A percentile compares a stretch with the other conserved stretches of the same genome.
Conservation (phyloP, 139 green algal species). For the Chlorella ohadii region DNA sequence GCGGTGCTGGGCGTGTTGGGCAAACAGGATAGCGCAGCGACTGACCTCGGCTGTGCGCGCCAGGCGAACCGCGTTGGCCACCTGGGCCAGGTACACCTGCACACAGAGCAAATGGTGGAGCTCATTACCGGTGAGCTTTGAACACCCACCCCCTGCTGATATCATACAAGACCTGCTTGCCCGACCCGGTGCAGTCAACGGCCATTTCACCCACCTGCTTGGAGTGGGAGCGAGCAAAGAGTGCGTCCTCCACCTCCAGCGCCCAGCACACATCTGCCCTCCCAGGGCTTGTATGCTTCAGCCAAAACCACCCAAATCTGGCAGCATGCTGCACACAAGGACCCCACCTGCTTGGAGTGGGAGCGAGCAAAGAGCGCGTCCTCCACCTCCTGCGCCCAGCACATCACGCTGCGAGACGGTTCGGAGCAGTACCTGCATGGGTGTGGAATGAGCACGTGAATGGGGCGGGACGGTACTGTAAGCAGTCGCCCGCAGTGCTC, state of each 20-base stretch:
- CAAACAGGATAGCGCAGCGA: too few relatives aligned
- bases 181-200: too few relatives aligned
- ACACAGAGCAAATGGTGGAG: too few relatives aligned
- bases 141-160: too few relatives aligned
- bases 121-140: too few relatives aligned
- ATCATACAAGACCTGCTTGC: too few relatives aligned
- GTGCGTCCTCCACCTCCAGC: neutral
- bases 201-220: constrained; percentile 30
- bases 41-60: neutral
- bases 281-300: too few relatives aligned
- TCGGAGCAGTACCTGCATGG: constrained; percentile 10
- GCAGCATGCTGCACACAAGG: too few relatives aligned
- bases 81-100: constrained; percentile 20
- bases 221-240: constrained; percentile 18
- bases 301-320: too few relatives aligned
- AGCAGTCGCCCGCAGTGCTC: too few relatives aligned
- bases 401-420: constrained; percentile 7
- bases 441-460: neutral
- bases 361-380: constrained; percentile 3
- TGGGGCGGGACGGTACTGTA: neutral
- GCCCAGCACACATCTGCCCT: too few relatives aligned
- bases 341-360: constrained; percentile 28
- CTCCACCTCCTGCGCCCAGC: neutral
- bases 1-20: too few relatives aligned
- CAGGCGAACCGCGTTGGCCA: constrained; percentile 22